phyloP scores from a whole-genome alignment of 805 yeast species.

The Myxozyma geophila region DNA sequence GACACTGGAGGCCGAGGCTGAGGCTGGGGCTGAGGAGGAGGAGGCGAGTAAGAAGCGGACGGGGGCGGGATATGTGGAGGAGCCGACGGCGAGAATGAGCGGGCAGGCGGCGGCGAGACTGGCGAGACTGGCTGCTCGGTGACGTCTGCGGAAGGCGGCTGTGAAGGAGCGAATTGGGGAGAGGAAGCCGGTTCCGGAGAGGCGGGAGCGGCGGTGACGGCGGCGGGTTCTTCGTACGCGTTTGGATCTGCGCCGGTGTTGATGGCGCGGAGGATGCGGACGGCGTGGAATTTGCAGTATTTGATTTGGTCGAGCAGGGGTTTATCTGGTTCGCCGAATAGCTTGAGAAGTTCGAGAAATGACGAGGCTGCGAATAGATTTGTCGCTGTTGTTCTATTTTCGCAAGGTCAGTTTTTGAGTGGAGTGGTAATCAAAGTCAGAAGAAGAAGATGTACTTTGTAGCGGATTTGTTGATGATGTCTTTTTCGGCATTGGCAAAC shows the following conservation, averaged over 20 bases:
- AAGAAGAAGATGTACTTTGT: conserved; percentile 41
- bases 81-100: conserved; percentile 23
- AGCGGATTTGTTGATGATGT: conserved; percentile 52
- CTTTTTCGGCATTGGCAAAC: conserved; percentile 59
- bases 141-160: background rate
- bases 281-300: conserved; percentile 67
- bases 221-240: conserved; percentile 51
- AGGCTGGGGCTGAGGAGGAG: conserved; percentile 20
- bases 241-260: conserved; percentile 63
- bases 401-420: conserved; percentile 5
- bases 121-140: background rate
- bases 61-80: conserved; percentile 28
- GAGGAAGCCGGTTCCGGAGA: background rate
- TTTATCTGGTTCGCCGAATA: conserved; percentile 44
- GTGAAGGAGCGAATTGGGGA: conserved; percentile 6
- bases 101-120: background rate
- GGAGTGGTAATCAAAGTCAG: background rate
- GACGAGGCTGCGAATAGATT: conserved; percentile 60
- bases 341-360: conserved; percentile 56
- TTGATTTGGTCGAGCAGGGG: conserved; percentile 51
- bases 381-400: conserved; percentile 49
- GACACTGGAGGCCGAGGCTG: conserved; percentile 28
- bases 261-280: conserved; percentile 57
- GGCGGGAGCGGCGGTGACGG: background rate
- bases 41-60: conserved; percentile 17